Conservation (phyloP, 2,329 filamentous ascomycete species). For the Tolypocladium capitatum region DNA sequence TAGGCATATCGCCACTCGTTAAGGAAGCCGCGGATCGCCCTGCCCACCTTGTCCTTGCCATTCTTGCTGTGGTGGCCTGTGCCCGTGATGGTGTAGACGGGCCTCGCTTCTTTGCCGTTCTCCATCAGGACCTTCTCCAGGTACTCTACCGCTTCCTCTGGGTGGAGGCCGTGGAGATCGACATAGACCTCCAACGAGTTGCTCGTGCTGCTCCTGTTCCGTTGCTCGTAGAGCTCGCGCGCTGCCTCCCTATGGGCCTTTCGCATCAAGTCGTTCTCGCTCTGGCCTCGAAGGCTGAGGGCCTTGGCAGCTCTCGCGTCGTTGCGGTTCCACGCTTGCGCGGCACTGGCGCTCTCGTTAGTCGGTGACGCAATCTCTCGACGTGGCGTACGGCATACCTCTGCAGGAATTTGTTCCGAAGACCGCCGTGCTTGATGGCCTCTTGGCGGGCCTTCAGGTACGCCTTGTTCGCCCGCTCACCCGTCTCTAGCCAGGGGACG, state of each 20-base stretch:
- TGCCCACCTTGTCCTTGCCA: slow-evolving; percentile 96
- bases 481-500: slow-evolving; percentile 93
- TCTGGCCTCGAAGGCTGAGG: slow-evolving; percentile 83
- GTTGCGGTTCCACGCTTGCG: slow-evolving; percentile 97
- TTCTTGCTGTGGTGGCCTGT: slow-evolving; percentile 98
- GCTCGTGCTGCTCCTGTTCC: slow-evolving; percentile 55
- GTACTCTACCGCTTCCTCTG: slow-evolving; percentile 92
- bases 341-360: slow-evolving; percentile 46
- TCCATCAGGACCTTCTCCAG: slow-evolving; percentile 78
- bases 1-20: slow-evolving; percentile 95
- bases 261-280: slow-evolving; percentile 93
- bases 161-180: slow-evolving; percentile 95
- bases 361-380: neutral
- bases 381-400: slow-evolving; percentile 43
- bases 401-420: slow-evolving; percentile 93
- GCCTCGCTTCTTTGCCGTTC: slow-evolving; percentile 57
- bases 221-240: slow-evolving; percentile 80
- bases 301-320: slow-evolving; percentile 94
- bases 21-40: slow-evolving; percentile 78
- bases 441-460: slow-evolving; percentile 93
- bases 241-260: slow-evolving; percentile 94
- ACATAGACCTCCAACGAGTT: slow-evolving; percentile 69
- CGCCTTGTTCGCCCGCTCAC: slow-evolving; percentile 76
- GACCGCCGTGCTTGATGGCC: slow-evolving; percentile 91
- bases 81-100: slow-evolving; percentile 91